Evolutionary conservation across 2,329 filamentous ascomycete species (phyloP), one percentile per base, ranked within the genome.

Genomic region (Aspergillus puulaauensis): DNA sequence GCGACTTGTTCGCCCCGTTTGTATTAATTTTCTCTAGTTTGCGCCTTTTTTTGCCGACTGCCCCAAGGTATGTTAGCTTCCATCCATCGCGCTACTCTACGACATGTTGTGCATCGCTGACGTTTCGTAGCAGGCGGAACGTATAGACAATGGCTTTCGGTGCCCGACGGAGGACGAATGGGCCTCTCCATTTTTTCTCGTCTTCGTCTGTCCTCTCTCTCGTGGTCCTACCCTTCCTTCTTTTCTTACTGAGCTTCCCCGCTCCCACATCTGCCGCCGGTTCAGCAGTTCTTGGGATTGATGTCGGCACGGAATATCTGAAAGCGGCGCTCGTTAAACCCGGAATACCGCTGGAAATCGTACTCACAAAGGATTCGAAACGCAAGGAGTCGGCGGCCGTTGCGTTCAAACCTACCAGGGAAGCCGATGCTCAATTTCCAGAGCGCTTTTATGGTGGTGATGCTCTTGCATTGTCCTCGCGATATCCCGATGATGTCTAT

Each of bases 301-400:
- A 99, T 77, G 83, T 99, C 54, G 95, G 95, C 66, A 97, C 95
- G 56, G 91, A 96, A 75, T 97, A 96, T 79, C 90, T 99, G 79
- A 99, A 98, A 80, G 93, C 93, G 27, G 88, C 90, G 14, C 85
- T 99, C 43, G 93, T 99, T 61, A 98, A 98, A 79, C 95, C 95
- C 2, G 95, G 95, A 60, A 93, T 96, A 52, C 95, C 95, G 11
- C 90, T 99, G 72, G 95, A 99, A 66, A 98, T 99, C 64, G 93
- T 99, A 74, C 84, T 97, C 56, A 97, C 93, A 31, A 99, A 98
- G 75, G 95, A 99, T 78, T 97, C 95, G 31, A 90, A 96, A 75
- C 89, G 95, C 71, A 99, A 99, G 81, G 95, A 99, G 75, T 85
- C 85, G 23, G 91, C 93, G 2, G 93, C 92, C 43, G 87, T 99